Evolutionary conservation across 192 early-diverging fungal species (phyloP), one percentile per base, ranked within the genome.

Genomic region (Mortierella alpina): DNA sequence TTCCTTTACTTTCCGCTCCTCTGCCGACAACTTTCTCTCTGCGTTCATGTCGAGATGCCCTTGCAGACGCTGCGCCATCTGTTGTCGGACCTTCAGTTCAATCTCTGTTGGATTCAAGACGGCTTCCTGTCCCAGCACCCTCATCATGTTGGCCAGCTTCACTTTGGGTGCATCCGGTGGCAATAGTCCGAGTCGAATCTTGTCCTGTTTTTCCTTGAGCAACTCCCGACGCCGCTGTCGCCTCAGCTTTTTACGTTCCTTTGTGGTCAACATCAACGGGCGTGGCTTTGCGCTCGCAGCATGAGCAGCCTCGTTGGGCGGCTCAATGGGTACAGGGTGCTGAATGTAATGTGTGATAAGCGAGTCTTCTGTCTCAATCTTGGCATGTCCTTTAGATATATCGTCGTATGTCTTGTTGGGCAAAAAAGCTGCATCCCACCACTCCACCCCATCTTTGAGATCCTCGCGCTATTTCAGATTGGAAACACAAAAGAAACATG

Each of bases 381-480:
- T 79, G 10, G 64, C 75, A 8, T 63, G 42, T 41, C 84, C 87
- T 22, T 76, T 40, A 63, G 75, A 66, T 31, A 91, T 82, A 52
- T 87, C 85, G 45, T 89, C 89, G 83, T 98, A 99, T 9, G 86
- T 83, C 54, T 88, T 88, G 73, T 94, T 89, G 3, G 85, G 75
- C 14, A 93, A 86, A 23, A 99, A 87, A 13, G 92, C 93, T 45
- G 89, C 90, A 87, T 99, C 98, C 98, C 98, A 99, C 98, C 98
- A 99, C 82, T 99, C 98, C 12, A 94, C 89, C 3, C 65, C 85
- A 0, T 70, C 96, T 94, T 23, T 95, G 93, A 55, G 88, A 83
- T 40, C 89, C 84, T 68, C 86, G 85, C 92, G 91, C 75, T 75
- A 85, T 39, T 53, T 8, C 14, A 10, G 46, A n/a, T 31, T 47